A percentile compares a stretch with the other conserved stretches of the same genome.
Evolutionary conservation across 495 filamentous ascomycete species (phyloP).

Genomic region (Chaetomidium leptoderma): DNA sequence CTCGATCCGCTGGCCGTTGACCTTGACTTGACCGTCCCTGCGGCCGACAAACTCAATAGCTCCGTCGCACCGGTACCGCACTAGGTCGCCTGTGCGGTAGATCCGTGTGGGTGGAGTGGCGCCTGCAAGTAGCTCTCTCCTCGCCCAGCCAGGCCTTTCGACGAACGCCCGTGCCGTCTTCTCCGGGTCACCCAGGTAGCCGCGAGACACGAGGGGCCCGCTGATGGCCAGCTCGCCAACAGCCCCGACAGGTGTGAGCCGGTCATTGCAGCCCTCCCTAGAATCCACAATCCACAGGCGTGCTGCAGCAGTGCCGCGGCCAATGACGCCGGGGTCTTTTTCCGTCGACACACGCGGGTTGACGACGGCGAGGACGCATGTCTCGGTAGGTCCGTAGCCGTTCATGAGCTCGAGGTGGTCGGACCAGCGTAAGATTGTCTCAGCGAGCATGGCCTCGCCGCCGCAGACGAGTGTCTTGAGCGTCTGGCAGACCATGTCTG

Average conservation of each 20-base stretch:
- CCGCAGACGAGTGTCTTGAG: slow-evolving; percentile 4
- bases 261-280: slow-evolving; percentile 38
- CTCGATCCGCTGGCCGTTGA: slow-evolving; percentile 39
- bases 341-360: slow-evolving; percentile 3
- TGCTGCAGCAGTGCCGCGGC: neutral
- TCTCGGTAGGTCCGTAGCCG: slow-evolving; percentile 12
- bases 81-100: slow-evolving; percentile 54
- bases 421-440: slow-evolving; percentile 3
- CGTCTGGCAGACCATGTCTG: neutral
- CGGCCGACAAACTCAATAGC: slow-evolving; percentile 30
- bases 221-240: slow-evolving; percentile 45
- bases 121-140: neutral
- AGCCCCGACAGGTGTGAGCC: slow-evolving; percentile 46
- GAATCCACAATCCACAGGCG: slow-evolving; percentile 52
- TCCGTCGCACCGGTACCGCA: slow-evolving; percentile 46
- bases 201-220: slow-evolving; percentile 37
- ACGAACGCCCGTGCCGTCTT: slow-evolving; percentile 40
- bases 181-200: slow-evolving; percentile 41
- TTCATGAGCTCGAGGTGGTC: neutral
- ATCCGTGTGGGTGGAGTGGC: slow-evolving; percentile 12
- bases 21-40: slow-evolving; percentile 40
- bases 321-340: neutral
- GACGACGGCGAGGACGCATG: slow-evolving; percentile 6
- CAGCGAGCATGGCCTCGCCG: slow-evolving; percentile 1
- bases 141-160: slow-evolving; percentile 1